These are phyloP conservation scores for Ballota nigra DNA, from an alignment of 257 asterid species.

Conservation along the genomic window DNA sequence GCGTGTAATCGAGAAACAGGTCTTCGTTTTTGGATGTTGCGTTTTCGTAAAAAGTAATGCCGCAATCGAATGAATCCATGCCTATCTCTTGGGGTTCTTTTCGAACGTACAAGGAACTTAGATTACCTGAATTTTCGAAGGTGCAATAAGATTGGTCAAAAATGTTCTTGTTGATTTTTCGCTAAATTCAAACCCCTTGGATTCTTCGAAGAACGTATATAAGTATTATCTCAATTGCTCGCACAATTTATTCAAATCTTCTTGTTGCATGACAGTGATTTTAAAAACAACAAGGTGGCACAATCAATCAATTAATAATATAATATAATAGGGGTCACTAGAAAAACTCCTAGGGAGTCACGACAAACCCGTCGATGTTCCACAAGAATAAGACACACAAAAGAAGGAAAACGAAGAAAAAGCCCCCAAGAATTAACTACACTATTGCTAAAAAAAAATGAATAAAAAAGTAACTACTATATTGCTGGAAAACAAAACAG, in stretches of 20 bases:
- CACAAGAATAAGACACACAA: neutral
- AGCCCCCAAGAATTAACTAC: too few relatives aligned
- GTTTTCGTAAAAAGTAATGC: neutral
- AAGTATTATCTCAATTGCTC: neutral
- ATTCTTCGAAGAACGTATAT: neutral
- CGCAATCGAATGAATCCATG: conserved; percentile 21
- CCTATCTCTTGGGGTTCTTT: conserved; percentile 14
- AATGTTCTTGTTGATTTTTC: neutral
- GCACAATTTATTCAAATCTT: neutral
- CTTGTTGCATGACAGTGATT: neutral
- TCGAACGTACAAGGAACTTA: conserved; percentile 8
- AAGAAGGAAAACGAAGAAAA: neutral
- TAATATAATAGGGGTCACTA: neutral
- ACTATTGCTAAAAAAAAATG: too few relatives aligned
- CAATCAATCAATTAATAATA: neutral
- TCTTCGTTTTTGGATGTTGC: conserved; percentile 12
- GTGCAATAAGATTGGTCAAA: conserved; percentile 9
- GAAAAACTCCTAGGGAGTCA: conserved; percentile 9
- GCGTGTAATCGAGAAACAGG: conserved; percentile 20
- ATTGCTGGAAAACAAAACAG: neutral
- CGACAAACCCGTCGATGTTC: conserved; percentile 8
- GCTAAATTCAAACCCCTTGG: neutral
- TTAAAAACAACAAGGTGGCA: neutral
- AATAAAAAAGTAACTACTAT: neutral
- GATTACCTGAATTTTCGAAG: conserved; percentile 13